Evolutionary conservation across 75 land plant genomes (phyloP).

Genomic region (Cupressus sempervirens): DNA sequence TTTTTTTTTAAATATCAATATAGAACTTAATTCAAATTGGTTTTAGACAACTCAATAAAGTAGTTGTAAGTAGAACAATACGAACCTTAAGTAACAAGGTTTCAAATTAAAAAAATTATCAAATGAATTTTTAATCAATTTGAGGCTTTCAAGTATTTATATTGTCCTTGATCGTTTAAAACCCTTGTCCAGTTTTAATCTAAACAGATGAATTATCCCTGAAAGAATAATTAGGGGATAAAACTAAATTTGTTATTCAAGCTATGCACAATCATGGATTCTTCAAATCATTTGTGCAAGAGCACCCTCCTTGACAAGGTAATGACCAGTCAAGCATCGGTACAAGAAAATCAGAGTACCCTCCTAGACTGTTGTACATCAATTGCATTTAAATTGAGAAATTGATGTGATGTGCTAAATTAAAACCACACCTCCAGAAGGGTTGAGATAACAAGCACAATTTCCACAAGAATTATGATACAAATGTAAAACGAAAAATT

Average conservation of each 20-base stretch:
- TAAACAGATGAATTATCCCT: neutral
- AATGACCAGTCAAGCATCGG: neutral
- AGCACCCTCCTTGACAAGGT: neutral
- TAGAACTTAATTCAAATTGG: neutral
- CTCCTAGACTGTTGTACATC: neutral
- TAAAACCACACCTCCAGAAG: neutral
- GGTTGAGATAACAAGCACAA: neutral
- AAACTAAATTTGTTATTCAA: neutral
- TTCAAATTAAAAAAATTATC: constrained; percentile 5
- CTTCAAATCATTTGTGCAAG: neutral
- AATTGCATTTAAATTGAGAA: neutral
- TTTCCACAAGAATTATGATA: constrained; percentile 7
- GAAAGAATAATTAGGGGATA: neutral
- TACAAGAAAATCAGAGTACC: neutral
- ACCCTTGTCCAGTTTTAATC: neutral
- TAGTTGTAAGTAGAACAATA: neutral
- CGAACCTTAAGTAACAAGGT: neutral
- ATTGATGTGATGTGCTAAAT: neutral
- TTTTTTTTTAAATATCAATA: no score
- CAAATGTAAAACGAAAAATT: neutral
- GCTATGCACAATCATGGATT: constrained; percentile 2
- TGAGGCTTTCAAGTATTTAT: neutral
- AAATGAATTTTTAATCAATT: neutral
- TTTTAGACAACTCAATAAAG: neutral
- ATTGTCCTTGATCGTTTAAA: neutral